These are phyloP conservation scores for Phytopythium kandeliae DNA, from an alignment of 352 stramenopile genomes.

Conservation along the genomic window DNA sequence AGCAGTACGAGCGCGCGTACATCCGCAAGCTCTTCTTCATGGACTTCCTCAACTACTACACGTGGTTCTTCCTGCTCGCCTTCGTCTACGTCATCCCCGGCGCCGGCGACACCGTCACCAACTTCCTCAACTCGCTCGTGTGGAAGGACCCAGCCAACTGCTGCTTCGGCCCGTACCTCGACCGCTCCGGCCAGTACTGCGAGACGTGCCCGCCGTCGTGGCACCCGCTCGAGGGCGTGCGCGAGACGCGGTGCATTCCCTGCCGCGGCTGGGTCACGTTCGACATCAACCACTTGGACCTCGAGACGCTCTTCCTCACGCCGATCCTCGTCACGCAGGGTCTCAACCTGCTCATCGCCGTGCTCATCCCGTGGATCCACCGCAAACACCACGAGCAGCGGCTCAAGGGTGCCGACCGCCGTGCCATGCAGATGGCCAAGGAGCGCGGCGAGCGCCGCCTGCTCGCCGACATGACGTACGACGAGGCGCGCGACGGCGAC, in stretches of 20 bases:
- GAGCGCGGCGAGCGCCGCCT: constrained; percentile 53
- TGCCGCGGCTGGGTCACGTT: constrained; percentile 78
- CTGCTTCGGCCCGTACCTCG: constrained; percentile 77
- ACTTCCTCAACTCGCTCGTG: constrained; percentile 65
- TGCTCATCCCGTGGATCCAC: constrained; percentile 66
- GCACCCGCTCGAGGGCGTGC: constrained; percentile 23
- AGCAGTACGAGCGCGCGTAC: constrained; percentile 76
- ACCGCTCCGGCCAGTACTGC: constrained; percentile 37
- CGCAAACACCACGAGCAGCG: constrained; percentile 65
- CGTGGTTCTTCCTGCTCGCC: constrained; percentile 83
- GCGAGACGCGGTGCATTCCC: constrained; percentile 48
- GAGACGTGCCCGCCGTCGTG: constrained; percentile 55
- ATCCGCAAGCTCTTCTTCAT: constrained; percentile 81
- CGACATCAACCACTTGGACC: constrained; percentile 74
- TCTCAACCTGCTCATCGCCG: constrained; percentile 68
- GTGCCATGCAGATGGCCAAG: constrained; percentile 64
- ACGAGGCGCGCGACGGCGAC: constrained; percentile 22
- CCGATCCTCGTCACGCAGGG: constrained; percentile 78
- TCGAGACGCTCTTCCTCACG: constrained; percentile 76
- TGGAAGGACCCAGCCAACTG: constrained; percentile 79
- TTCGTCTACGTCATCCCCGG: constrained; percentile 83
- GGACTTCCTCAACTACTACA: constrained; percentile 89
- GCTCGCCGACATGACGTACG: constrained; percentile 58
- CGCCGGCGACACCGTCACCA: constrained; percentile 75
- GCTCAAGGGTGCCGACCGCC: constrained; percentile 43